Base-by-base conservation (phyloP, 2,329 filamentous ascomycete species). In the Aspergillus quadrilineatus region DNA sequence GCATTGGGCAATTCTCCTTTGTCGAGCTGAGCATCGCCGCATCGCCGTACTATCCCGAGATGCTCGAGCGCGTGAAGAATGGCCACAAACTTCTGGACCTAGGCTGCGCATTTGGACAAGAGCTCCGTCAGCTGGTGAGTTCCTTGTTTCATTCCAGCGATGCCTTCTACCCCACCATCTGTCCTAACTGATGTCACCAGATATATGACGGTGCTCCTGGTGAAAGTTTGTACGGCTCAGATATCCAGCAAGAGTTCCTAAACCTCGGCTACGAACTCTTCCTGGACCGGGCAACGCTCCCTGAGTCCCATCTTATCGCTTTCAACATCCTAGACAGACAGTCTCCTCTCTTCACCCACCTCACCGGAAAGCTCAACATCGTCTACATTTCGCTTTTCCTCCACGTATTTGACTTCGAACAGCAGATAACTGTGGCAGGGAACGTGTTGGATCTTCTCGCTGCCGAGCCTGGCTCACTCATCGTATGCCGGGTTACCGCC, bases 221-320 rank as follows among this genome's bases (percentile, higher is more conserved):
- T 4, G 66, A 73, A 14, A 76, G 78, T 45, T 68, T 85, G n/a
- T 79, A 78, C 56, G 82, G 80, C 15, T 73, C 75, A 3, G 82
- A 85, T 58, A 59, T 82, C 3, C 74, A 79, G 43, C 62, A 74
- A 17, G 72, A 72, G n/a, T 82, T 85, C 61, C 75, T 85, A 51
- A 76, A 83, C 9, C 68, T 83, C n/a, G 84, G 84, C 29, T 85
- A 86, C 67, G 83, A 87, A 53, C 75, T 89, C 17, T 89, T 89
- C 71, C 77, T 79, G 45, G 87, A 88, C 59, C 76, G 78, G 28
- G 41, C 52, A 3, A 59, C 30, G 22, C 22, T 22, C 1, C 52
- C 63, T 22, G 17, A 53, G 32, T 7, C 36, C 17, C 26, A 44
- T 17, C 17, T 49, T n/a, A 39, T 12, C 14, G 29, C 36, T 8